phyloP scores from a whole-genome alignment of 768 basidiomycete species.

The Termitomyces sp. region DNA sequence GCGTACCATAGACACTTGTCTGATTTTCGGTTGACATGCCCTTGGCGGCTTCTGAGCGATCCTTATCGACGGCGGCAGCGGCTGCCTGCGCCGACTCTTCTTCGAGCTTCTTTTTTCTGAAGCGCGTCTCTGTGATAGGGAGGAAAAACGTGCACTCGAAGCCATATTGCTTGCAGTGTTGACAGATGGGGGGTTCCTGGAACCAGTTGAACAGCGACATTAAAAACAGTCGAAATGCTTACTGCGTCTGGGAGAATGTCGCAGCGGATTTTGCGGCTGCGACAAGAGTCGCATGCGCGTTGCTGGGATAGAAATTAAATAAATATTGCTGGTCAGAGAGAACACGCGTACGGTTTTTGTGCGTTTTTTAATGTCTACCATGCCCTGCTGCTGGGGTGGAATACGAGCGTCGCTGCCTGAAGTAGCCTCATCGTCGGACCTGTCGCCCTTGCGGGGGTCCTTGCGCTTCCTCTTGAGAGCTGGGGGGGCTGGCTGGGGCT shows the following conservation, averaged over 20 bases:
- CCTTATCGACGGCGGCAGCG: slow-evolving; percentile 28
- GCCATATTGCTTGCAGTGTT: slow-evolving; percentile 92
- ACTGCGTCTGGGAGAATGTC: slow-evolving; percentile 75
- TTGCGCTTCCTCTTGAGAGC: slow-evolving; percentile 66
- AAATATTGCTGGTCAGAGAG: too few species aligned
- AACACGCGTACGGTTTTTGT: slow-evolving; percentile 69
- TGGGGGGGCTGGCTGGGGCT: slow-evolving; percentile 31
- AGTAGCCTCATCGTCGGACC: slow-evolving; percentile 58
- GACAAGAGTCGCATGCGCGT: slow-evolving; percentile 89
- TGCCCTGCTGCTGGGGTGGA: slow-evolving; percentile 20
- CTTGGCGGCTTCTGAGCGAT: slow-evolving; percentile 32
- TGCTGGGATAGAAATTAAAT: slow-evolving; percentile 31
- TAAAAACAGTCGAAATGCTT: slow-evolving; percentile 4
- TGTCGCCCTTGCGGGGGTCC: slow-evolving; percentile 33
- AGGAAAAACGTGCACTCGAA: slow-evolving; percentile 98
- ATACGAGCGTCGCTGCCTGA: slow-evolving; percentile 43
- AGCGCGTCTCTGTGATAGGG: slow-evolving; percentile 97
- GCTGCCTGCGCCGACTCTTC: slow-evolving; percentile 39
- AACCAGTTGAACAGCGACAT: background rate
- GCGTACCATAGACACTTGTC: slow-evolving; percentile 57
- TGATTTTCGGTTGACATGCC: slow-evolving; percentile 37
- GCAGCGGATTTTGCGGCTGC: slow-evolving; percentile 91
- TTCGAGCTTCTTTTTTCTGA: slow-evolving; percentile 92
- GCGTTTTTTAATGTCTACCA: slow-evolving; percentile 74
- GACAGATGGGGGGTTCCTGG: slow-evolving; percentile 74